Conservation (phyloP, 2,329 filamentous ascomycete species). For the Cladosporium sp. region DNA sequence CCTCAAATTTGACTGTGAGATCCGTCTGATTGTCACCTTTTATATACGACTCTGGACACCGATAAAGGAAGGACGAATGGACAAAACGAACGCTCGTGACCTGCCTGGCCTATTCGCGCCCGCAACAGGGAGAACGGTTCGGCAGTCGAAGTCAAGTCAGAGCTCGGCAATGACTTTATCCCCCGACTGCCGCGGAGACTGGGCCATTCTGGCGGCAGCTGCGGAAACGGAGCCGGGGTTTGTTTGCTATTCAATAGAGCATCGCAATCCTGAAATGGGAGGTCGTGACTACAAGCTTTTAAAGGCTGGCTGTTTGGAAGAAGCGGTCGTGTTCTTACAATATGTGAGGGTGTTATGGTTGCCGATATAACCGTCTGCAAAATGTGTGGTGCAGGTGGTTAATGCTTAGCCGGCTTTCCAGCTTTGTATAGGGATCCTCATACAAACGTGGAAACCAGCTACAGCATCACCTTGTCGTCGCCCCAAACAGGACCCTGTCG, state of each 20-base stretch:
- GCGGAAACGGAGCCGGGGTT: too few relatives aligned
- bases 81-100: neutral
- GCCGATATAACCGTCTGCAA: too few relatives aligned
- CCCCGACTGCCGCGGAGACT: constrained; percentile 1
- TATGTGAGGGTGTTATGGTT: too few relatives aligned
- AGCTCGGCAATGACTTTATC: constrained; percentile 13
- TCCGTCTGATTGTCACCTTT: neutral
- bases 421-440: too few relatives aligned
- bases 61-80: neutral
- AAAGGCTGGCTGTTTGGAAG: too few relatives aligned
- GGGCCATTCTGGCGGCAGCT: neutral
- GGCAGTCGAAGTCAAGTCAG: constrained; percentile 10
- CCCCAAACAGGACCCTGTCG: too few relatives aligned
- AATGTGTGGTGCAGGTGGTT: too few relatives aligned
- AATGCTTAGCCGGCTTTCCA: too few relatives aligned
- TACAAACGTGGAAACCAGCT: too few relatives aligned
- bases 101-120: constrained; percentile 2
- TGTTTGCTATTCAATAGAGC: too few relatives aligned
- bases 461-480: too few relatives aligned
- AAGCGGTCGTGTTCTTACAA: too few relatives aligned
- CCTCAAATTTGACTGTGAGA: neutral
- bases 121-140: constrained; percentile 1
- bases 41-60: neutral
- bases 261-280: neutral
- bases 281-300: neutral